Percentiles rank a stretch among this genome's conserved stretches.
phyloP scores from a whole-genome alignment of 108 stramenopile genomes.

The Cyclotella cryptica region DNA sequence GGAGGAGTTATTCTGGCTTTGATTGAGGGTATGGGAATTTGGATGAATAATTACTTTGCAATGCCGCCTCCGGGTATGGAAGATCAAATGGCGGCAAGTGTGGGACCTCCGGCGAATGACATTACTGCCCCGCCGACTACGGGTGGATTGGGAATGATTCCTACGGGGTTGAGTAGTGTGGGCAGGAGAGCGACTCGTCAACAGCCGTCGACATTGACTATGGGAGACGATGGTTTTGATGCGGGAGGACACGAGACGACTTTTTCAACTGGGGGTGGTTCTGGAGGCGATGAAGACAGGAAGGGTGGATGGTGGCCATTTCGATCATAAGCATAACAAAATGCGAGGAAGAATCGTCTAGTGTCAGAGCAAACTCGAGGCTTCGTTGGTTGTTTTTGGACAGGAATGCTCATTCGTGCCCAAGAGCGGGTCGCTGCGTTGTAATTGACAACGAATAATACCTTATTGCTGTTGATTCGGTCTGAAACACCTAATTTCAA shows the following conservation, averaged over 20 bases:
- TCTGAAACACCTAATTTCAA: too few relatives aligned
- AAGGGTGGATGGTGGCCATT: slow-evolving; percentile 58
- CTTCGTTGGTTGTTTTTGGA: too few relatives aligned
- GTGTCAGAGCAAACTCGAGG: too few relatives aligned
- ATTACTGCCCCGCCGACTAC: slow-evolving; percentile 89
- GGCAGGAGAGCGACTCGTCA: slow-evolving; percentile 1
- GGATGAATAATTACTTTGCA: slow-evolving; percentile 59
- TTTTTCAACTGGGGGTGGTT: slow-evolving; percentile 33
- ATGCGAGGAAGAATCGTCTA: not conserved
- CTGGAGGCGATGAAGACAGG: slow-evolving; percentile 13
- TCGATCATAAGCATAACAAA: slow-evolving; percentile 6
- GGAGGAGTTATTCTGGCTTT: slow-evolving; percentile 95
- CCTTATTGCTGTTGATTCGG: too few relatives aligned
- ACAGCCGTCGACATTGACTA: slow-evolving; percentile 20
- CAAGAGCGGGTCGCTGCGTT: too few relatives aligned
- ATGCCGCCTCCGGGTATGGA: slow-evolving; percentile 41
- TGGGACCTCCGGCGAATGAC: slow-evolving; percentile 70
- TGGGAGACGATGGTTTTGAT: slow-evolving; percentile 48
- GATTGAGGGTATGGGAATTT: slow-evolving; percentile 97
- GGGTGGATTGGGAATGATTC: slow-evolving; percentile 77
- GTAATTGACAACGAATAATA: too few relatives aligned
- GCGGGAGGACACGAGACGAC: slow-evolving; percentile 50
- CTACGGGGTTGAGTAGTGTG: slow-evolving; percentile 29
- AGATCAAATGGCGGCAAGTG: slow-evolving; percentile 43
- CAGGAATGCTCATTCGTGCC: too few relatives aligned